A percentile compares a stretch with the other conserved stretches of the same genome.
Evolutionary conservation across 1,284 basidiomycete species (phyloP).

Genomic region (Volvariella surrecta): DNA sequence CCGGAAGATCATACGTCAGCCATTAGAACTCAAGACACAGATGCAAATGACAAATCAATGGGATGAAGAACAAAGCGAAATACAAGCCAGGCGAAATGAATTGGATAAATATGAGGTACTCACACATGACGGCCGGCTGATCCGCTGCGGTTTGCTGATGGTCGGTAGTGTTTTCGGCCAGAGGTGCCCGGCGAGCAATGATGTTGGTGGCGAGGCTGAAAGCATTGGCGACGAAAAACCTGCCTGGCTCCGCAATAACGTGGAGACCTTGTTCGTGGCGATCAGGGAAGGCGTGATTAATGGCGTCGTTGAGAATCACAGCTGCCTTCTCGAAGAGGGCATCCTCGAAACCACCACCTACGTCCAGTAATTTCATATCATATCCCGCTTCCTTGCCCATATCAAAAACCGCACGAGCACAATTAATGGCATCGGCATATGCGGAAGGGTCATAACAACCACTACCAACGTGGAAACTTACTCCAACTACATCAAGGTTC

Average conservation of each 20-base stretch:
- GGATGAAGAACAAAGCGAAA: conserved; percentile 7
- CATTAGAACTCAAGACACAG: background rate
- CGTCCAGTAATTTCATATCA: conserved; percentile 79
- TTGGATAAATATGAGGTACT: conserved; percentile 24
- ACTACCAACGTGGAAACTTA: conserved; percentile 97
- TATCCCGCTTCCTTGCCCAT: conserved; percentile 83
- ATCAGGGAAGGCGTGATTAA: conserved; percentile 84
- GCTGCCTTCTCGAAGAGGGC: conserved; percentile 83
- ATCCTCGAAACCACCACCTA: conserved; percentile 96
- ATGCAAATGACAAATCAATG: background rate
- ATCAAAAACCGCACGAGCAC: conserved; percentile 81
- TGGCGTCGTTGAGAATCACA: conserved; percentile 59
- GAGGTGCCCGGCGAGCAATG: conserved; percentile 77
- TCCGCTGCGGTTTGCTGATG: conserved; percentile 17
- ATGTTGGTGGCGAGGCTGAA: conserved; percentile 93
- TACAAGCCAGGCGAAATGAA: conserved; percentile 9
- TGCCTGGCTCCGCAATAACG: conserved; percentile 94
- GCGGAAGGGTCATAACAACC: conserved; percentile 92
- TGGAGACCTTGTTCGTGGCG: conserved; percentile 48
- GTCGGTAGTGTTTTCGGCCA: conserved; percentile 1
- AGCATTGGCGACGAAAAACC: conserved; percentile 90
- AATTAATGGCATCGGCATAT: conserved; percentile 85
- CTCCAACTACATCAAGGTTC: conserved; percentile 83
- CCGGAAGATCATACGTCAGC: background rate
- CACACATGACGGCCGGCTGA: conserved; percentile 75